Conservation (phyloP, 2,329 filamentous ascomycete genomes). For the Amesomyces nigricolor region DNA sequence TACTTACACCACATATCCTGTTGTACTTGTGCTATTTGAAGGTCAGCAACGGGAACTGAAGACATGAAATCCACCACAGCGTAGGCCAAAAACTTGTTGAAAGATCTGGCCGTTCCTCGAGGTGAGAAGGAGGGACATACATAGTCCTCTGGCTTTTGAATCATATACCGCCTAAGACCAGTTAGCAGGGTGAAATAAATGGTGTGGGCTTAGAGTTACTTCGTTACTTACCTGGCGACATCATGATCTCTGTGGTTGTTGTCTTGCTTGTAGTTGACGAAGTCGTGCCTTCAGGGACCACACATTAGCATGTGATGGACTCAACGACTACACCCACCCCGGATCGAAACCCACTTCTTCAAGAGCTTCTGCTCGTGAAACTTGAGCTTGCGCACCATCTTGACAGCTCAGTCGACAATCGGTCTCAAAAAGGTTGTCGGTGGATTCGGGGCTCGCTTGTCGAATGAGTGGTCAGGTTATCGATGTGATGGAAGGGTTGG, state of each 20-base stretch:
- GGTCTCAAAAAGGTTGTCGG: background rate
- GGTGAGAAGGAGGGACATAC: constrained; percentile 12
- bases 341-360: constrained; percentile 17
- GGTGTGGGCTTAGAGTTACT: no score
- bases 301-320: constrained; percentile 25
- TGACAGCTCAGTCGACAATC: constrained; percentile 24
- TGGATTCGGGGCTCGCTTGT: no score
- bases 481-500: background rate
- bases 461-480: background rate
- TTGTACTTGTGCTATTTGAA: constrained; percentile 63
- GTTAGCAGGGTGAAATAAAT: constrained; percentile 1
- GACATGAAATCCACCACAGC: background rate
- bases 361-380: constrained; percentile 89
- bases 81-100: background rate
- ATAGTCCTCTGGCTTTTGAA: constrained; percentile 70
- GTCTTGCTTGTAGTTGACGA: constrained; percentile 89
- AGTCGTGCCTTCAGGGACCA: constrained; percentile 65
- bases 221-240: constrained; percentile 45
- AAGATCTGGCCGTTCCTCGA: background rate
- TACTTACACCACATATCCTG: constrained; percentile 60
- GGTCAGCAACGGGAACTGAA: constrained; percentile 9
- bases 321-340: background rate
- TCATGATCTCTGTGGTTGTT: constrained; percentile 72
- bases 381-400: constrained; percentile 93
- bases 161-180: constrained; percentile 67